These are phyloP conservation scores for Aspergillaceae sp. DNA, from an alignment of 2,329 filamentous ascomycete genomes.

Conservation along the genomic window DNA sequence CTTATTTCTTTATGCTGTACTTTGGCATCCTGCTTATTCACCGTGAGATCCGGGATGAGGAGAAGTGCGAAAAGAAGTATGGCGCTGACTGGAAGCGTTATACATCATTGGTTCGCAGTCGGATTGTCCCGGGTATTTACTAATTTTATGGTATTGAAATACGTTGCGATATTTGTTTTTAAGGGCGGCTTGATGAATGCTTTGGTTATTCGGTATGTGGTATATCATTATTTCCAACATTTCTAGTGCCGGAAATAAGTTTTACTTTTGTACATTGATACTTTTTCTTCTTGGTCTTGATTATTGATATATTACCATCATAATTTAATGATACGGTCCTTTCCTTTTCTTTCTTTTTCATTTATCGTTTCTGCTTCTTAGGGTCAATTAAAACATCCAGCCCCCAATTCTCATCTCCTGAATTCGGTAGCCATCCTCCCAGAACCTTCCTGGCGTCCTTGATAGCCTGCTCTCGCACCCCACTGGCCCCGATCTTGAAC, in stretches of 20 bases:
- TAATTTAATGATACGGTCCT: no score
- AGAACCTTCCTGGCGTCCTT: slow-evolving; percentile 24
- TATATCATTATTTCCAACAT: not conserved
- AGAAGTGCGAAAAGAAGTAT: slow-evolving; percentile 86
- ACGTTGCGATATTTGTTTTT: no score
- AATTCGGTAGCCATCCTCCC: slow-evolving; percentile 30
- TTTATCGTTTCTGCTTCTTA: slow-evolving; percentile 19
- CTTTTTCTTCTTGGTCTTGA: not conserved
- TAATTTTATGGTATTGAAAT: slow-evolving; percentile 29
- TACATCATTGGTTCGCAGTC: slow-evolving; percentile 68
- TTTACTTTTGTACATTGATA: not conserved
- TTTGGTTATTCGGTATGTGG: no score
- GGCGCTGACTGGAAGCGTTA: slow-evolving; percentile 88
- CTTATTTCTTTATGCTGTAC: slow-evolving; percentile 91
- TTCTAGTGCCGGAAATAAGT: not conserved
- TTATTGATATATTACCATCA: not conserved
- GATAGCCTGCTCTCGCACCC: slow-evolving; percentile 17
- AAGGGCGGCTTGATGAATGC: no score
- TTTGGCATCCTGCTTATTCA: slow-evolving; percentile 82
- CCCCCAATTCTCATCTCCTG: slow-evolving; percentile 30
- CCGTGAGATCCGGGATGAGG: slow-evolving; percentile 77
- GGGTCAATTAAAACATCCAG: slow-evolving; percentile 24
- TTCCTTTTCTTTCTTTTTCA: no score
- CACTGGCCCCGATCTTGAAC: slow-evolving; percentile 18
- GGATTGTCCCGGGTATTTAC: slow-evolving; percentile 80